Conservation (phyloP, 2,329 filamentous ascomycete species). For the Hypoxylon sp. region DNA sequence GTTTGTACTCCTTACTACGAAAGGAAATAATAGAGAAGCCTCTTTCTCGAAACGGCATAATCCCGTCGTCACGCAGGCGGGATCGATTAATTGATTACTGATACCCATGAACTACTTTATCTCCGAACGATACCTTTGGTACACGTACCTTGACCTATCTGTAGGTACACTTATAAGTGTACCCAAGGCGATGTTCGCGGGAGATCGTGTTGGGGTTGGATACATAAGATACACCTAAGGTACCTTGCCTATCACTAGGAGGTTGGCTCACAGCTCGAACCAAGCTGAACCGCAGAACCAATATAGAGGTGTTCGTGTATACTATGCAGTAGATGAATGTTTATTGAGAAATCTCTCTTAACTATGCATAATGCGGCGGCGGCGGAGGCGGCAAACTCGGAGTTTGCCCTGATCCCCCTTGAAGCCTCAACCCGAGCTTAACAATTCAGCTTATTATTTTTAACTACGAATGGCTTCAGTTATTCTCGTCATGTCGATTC, state of each 20-base stretch:
- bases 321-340: too few relatives aligned
- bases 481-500: neutral
- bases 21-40: slow-evolving; percentile 26
- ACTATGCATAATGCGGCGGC: neutral
- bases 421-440: neutral
- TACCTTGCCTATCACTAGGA: too few relatives aligned
- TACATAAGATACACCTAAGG: too few relatives aligned
- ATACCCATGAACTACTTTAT: slow-evolving; percentile 15
- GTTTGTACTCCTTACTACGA: slow-evolving; percentile 4
- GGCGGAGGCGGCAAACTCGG: neutral
- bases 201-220: too few relatives aligned
- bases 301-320: too few relatives aligned
- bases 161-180: too few relatives aligned
- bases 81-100: slow-evolving; percentile 32
- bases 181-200: too few relatives aligned
- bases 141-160: too few relatives aligned
- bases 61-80: slow-evolving; percentile 12
- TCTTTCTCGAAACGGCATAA: slow-evolving; percentile 23
- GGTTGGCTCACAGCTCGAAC: too few relatives aligned
- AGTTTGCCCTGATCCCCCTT: slow-evolving; percentile 11
- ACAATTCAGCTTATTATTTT: too few relatives aligned
- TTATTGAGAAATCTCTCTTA: neutral
- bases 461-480: slow-evolving; percentile 7
- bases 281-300: too few relatives aligned
- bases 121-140: neutral